Evolutionary conservation across 2,329 filamentous ascomycete species (phyloP).

Genomic region (Hymenotorrendiella dingleyae): DNA sequence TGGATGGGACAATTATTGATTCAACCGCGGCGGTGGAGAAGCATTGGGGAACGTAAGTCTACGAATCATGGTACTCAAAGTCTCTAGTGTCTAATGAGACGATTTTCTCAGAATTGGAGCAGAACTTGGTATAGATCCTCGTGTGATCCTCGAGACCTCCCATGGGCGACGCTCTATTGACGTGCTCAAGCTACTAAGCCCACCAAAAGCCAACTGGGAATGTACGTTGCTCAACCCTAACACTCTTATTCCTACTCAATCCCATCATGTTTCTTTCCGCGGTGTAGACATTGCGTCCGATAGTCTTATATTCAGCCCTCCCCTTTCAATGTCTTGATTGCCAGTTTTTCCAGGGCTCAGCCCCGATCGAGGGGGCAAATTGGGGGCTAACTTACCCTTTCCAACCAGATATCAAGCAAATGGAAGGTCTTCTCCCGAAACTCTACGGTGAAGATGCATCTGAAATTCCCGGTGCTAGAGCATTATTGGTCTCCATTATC

Average conservation of each 20-base stretch:
- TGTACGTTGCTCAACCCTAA: constrained; percentile 52
- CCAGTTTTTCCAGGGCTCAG: neutral
- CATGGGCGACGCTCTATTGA: constrained; percentile 91
- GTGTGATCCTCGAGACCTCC: constrained; percentile 80
- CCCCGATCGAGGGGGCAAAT: constrained; percentile 3
- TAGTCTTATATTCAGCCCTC: constrained; percentile 12
- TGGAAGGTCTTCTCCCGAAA: constrained; percentile 73
- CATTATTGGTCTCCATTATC: constrained; percentile 63
- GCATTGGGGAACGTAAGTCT: constrained; percentile 57
- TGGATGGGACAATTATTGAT: constrained; percentile 74
- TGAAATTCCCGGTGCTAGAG: constrained; percentile 78
- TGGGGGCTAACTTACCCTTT: constrained; percentile 2
- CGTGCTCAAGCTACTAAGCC: constrained; percentile 69
- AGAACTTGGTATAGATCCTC: constrained; percentile 79
- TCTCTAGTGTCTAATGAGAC: constrained; percentile 1
- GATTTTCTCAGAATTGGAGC: constrained; percentile 56
- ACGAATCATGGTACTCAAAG: neutral
- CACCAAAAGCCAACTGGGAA: constrained; percentile 86
- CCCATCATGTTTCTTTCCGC: constrained; percentile 1
- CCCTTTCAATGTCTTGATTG: constrained; percentile 1
- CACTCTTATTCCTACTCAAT: neutral
- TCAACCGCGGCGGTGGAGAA: constrained; percentile 71
- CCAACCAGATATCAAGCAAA: constrained; percentile 63
- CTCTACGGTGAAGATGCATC: constrained; percentile 71
- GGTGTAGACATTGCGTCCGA: neutral